Evolutionary conservation across 768 basidiomycete species (phyloP), one percentile per base, ranked within the genome.

Genomic region (Lentinula boryana): DNA sequence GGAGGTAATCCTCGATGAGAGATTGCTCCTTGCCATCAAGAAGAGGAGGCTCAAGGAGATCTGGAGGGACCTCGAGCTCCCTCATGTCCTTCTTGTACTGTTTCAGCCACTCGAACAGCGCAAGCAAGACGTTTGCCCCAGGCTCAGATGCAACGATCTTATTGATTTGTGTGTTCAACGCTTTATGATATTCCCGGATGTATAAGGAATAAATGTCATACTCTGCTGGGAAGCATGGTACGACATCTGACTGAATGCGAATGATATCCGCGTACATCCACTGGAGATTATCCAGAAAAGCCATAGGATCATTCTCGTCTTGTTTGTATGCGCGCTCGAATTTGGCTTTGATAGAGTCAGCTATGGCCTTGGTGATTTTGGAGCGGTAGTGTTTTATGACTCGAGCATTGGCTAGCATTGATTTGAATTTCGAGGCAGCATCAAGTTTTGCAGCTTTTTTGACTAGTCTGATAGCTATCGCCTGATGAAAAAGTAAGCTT

Each of bases 211-310:
- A 87, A 63, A 98, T 92, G 40, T 98, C 90, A 76, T 94, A 98
- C 66, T 91, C 91, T 40, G 86, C 78, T 13, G 97, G 96, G 74
- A 99, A 98, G 68, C 93, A 92, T 1, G 88, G 88, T 8, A 87
- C 89, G 62, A 98, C 86, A 64, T 95, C 90, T 68, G 85, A 85
- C 71, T 97, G 91, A 65, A 98, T 87, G n/a, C 89, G 86, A 56
- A 95, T 88, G 67, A 98, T 81, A 70, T 99, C 97, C 69, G 97
- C 88, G 74, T 95, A 98, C 65, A 98, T 83, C 93, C 95, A 99
- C 27, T 81, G 80, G 12, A 98, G 74, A 58, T 82, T 82, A 27
- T 88, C 86, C 58, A 98, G 77, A 74, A 97, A 98, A 0, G 73
- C 78, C 21, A 83, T 75, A 7, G 91, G 86, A 64, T 93, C 79